Evolutionary conservation across 179 eudicot genomes (phyloP).

Genomic region (Carnegiea gigantea): DNA sequence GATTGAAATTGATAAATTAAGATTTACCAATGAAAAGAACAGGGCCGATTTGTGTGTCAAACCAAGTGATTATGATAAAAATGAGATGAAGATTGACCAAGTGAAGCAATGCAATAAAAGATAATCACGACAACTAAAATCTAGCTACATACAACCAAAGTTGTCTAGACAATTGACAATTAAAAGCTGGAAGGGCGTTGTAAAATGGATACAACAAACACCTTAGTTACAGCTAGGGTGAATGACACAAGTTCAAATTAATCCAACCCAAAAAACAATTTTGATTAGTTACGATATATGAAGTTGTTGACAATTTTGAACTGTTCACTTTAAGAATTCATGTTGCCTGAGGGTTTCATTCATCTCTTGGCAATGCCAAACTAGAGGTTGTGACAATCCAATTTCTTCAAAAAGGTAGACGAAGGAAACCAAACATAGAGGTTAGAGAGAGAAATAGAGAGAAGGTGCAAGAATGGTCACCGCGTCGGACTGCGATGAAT

Average conservation of each 20-base stretch:
- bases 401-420: neutral
- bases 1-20: no score
- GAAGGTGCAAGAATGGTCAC: slow-evolving; percentile 13
- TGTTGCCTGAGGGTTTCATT: no score
- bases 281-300: neutral
- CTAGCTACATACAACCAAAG: neutral
- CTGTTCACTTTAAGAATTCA: neutral
- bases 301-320: neutral
- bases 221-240: neutral
- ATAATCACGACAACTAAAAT: no score
- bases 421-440: neutral
- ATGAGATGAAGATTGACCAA: no score
- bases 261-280: neutral
- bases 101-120: no score
- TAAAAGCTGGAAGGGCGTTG: neutral
- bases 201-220: neutral
- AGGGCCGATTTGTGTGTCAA: no score
- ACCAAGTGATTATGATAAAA: no score
- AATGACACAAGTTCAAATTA: neutral
- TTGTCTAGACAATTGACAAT: neutral
- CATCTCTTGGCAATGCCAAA: no score
- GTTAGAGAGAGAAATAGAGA: neutral
- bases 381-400: no score
- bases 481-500: neutral
- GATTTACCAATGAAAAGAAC: no score